Base-by-base conservation (phyloP, 2,329 filamentous ascomycete genomes). In the Capronia coronata region DNA sequence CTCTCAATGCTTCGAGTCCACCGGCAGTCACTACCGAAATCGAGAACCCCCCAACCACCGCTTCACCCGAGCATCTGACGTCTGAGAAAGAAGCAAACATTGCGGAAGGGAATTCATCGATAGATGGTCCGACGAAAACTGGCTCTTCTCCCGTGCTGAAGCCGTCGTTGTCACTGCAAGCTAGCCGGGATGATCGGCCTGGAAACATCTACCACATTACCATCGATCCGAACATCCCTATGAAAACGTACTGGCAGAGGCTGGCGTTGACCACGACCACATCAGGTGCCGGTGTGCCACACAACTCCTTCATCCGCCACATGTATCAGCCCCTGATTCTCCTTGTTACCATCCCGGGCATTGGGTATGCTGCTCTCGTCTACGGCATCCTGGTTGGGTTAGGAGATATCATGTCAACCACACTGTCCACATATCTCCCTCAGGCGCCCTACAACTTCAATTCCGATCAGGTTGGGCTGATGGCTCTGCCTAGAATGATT, bases 331-430 rank as follows among this genome's bases (percentile, higher is more conserved):
- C 56, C 4, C 34, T 58, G 10, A 30, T 41, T 23, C 13, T 41
- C 11, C 38, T 41, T 3, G 14, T 16, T 3, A 41, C 18, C 11
- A 41, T 41, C 9, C 38, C 38, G 52, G 67, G 69, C 1, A 65
- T 73, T 2, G 25, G 68, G 10, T 72, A 68, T 43, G 67, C 67
- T 0, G 66, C 62, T 0, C 14, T 73, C 0, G 66, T 70, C 32
- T 71, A 71, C 40, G 69, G 67, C 2, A 61, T 60, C 0, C 59
- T 67, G 0, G 60, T 72, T 1, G 63, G 60, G 10, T 67, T 63
- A 59, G 60, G 69, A 1, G 64, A 64, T 2, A 78, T 74, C 1
- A 73, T 76, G 10, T 35, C 45, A 19, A 79, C 40, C 29, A 79
- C 49, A 70, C 75, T 58, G 74, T 64, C 69, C 0, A 62, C 67